phyloP scores from a whole-genome alignment of 768 basidiomycete species.

The Trametes cinnabarina region DNA sequence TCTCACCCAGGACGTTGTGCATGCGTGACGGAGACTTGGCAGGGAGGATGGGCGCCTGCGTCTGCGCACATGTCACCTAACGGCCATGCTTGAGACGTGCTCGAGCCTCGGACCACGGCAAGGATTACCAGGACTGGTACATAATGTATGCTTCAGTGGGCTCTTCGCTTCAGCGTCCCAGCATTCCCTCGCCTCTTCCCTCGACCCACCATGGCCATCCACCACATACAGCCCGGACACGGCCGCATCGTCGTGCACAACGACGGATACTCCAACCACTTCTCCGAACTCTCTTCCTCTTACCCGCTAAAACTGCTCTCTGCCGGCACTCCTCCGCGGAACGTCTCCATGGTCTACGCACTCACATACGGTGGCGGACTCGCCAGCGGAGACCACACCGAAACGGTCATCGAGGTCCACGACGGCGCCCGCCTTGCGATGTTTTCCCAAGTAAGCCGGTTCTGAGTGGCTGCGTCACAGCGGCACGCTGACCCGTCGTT shows the following conservation, averaged over 20 bases:
- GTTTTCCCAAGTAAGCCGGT: slow-evolving; percentile 69
- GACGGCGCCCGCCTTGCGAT: slow-evolving; percentile 60
- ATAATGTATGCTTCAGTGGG: too few relatives aligned
- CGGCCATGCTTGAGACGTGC: too few relatives aligned
- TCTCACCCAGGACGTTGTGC: too few relatives aligned
- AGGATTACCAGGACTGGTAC: too few relatives aligned
- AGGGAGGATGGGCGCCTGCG: too few relatives aligned
- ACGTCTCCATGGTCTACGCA: slow-evolving; percentile 70
- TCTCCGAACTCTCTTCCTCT: slow-evolving; percentile 71
- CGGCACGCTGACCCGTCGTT: neutral
- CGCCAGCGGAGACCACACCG: slow-evolving; percentile 78
- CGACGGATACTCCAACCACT: slow-evolving; percentile 56
- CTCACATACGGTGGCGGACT: slow-evolving; percentile 91
- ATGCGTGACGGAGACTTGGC: too few relatives aligned
- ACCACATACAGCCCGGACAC: slow-evolving; percentile 37
- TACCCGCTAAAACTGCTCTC: slow-evolving; percentile 91
- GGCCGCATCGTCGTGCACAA: slow-evolving; percentile 56
- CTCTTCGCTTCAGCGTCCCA: too few relatives aligned
- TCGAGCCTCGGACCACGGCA: too few relatives aligned
- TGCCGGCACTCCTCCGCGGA: slow-evolving; percentile 49
- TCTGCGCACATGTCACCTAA: too few relatives aligned
- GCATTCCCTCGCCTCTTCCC: neutral
- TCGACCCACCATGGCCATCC: neutral
- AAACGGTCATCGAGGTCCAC: slow-evolving; percentile 59
- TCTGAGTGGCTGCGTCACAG: neutral